A percentile compares a stretch with the other conserved stretches of the same genome.
phyloP scores from a whole-genome alignment of 495 filamentous ascomycete species.

The Xylaria sp. region DNA sequence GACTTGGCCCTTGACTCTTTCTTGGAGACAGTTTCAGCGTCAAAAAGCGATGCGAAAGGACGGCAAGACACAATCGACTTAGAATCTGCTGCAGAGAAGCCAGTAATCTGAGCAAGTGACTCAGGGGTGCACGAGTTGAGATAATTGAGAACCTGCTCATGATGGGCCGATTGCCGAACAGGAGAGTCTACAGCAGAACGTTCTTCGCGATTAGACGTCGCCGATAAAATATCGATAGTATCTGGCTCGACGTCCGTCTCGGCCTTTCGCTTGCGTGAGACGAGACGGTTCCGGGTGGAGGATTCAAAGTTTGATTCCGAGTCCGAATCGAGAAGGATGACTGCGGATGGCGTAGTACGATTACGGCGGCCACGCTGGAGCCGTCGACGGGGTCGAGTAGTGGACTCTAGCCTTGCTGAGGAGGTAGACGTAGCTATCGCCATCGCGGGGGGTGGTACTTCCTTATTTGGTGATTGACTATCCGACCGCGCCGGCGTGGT shows the following conservation, averaged over 20 bases:
- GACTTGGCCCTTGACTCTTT: slow-evolving; percentile 44
- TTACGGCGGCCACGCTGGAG: slow-evolving; percentile 68
- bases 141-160: slow-evolving; percentile 68
- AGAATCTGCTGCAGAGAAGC: slow-evolving; percentile 70
- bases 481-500: slow-evolving; percentile 33
- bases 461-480: slow-evolving; percentile 20
- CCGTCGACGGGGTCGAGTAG: slow-evolving; percentile 45
- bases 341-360: slow-evolving; percentile 50
- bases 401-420: slow-evolving; percentile 47
- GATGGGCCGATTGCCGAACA: slow-evolving; percentile 3
- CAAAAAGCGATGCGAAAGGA: slow-evolving; percentile 69
- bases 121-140: slow-evolving; percentile 79
- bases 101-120: slow-evolving; percentile 79
- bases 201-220: slow-evolving; percentile 55
- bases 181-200: slow-evolving; percentile 63
- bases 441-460: background rate
- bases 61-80: slow-evolving; percentile 69
- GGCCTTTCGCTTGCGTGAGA: slow-evolving; percentile 33
- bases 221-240: slow-evolving; percentile 27
- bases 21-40: slow-evolving; percentile 66
- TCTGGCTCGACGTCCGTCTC: slow-evolving; percentile 15
- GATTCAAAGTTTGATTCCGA: slow-evolving; percentile 16
- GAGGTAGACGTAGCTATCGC: background rate
- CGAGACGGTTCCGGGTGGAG: background rate
- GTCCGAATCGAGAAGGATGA: slow-evolving; percentile 27